Percentiles rank a stretch among this genome's conserved stretches.
Evolutionary conservation across 371 early-diverging fungal species (phyloP).

Genomic region (Enterospora canceri): DNA sequence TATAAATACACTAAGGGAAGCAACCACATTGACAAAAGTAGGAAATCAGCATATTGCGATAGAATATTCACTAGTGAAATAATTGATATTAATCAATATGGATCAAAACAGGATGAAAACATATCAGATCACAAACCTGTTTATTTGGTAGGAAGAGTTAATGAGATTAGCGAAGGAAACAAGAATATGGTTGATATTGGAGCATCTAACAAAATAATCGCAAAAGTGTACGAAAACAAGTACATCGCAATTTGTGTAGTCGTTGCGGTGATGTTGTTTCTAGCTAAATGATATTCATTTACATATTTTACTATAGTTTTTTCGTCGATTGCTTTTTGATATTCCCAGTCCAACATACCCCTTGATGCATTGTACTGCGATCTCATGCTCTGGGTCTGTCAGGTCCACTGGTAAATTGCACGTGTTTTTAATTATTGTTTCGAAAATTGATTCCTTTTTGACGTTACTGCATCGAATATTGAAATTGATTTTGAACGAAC

Average conservation of each 20-base stretch:
- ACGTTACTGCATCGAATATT: neutral
- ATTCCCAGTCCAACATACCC: too few relatives aligned
- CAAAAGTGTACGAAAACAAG: neutral
- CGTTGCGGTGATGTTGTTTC: neutral
- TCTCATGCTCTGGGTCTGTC: too few relatives aligned
- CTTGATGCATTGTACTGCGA: too few relatives aligned
- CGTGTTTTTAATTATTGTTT: too few relatives aligned
- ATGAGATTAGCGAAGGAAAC: neutral
- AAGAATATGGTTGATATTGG: neutral
- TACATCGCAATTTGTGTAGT: neutral
- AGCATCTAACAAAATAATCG: neutral
- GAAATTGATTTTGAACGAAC: neutral
- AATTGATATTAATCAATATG: slow-evolving; percentile 4
- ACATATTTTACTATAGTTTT: too few relatives aligned
- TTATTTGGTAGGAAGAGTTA: neutral
- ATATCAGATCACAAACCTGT: slow-evolving; percentile 35
- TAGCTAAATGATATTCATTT: neutral
- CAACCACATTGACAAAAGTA: neutral
- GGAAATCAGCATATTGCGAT: slow-evolving; percentile 35
- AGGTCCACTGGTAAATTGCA: too few relatives aligned
- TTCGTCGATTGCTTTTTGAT: too few relatives aligned
- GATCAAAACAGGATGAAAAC: neutral
- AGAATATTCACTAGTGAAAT: slow-evolving; percentile 11
- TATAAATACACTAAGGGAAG: slow-evolving; percentile 19
- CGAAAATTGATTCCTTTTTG: too few relatives aligned